These are phyloP conservation scores for Collybiopsis confluens DNA, from an alignment of 768 basidiomycete species.

Conservation along the genomic window DNA sequence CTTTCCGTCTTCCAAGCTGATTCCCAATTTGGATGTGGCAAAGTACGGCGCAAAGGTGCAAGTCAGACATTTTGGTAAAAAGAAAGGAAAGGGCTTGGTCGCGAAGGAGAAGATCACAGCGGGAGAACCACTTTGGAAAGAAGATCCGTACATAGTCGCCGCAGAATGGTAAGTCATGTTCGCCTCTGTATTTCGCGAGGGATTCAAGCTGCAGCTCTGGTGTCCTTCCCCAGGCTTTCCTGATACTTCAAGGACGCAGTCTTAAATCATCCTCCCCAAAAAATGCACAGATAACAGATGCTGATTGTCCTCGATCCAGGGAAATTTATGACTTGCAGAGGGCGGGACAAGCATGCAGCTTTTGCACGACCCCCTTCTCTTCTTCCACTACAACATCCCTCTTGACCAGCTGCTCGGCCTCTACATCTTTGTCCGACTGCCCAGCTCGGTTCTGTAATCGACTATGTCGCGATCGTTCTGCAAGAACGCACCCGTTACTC, in stretches of 20 bases:
- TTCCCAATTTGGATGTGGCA: slow-evolving; percentile 56
- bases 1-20: slow-evolving; percentile 61
- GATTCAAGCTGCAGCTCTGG: neutral
- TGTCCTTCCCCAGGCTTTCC: neutral
- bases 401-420: slow-evolving; percentile 49
- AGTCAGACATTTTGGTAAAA: slow-evolving; percentile 62
- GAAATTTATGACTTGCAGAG: slow-evolving; percentile 71
- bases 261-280: no score
- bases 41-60: slow-evolving; percentile 62
- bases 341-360: slow-evolving; percentile 57
- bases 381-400: slow-evolving; percentile 25
- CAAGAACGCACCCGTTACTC: slow-evolving; percentile 62
- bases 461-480: slow-evolving; percentile 66
- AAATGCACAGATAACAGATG: neutral
- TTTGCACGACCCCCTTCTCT: slow-evolving; percentile 66
- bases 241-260: neutral
- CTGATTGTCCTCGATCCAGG: slow-evolving; percentile 36
- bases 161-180: slow-evolving; percentile 62
- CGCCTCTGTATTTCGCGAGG: neutral
- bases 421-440: slow-evolving; percentile 41
- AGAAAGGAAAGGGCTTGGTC: slow-evolving; percentile 82
- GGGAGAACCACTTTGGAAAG: slow-evolving; percentile 80
- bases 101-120: slow-evolving; percentile 61
- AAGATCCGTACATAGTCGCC: slow-evolving; percentile 77
- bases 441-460: slow-evolving; percentile 75